phyloP scores from a whole-genome alignment of 768 basidiomycete species.

The Exidia glandulosa region DNA sequence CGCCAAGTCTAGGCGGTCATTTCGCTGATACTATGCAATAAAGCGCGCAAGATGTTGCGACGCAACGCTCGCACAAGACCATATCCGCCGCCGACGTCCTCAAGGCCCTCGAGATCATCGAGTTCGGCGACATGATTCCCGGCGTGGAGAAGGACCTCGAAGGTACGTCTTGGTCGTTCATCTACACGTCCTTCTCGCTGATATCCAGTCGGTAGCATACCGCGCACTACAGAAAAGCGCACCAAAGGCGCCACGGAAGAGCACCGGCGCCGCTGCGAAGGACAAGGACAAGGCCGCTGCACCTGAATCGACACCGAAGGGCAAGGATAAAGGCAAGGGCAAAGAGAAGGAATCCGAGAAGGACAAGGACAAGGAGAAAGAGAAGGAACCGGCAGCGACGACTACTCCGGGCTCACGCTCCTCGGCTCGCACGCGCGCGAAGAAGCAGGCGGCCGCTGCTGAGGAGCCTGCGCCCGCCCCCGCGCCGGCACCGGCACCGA shows the following conservation, averaged over 20 bases:
- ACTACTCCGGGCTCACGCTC: not conserved
- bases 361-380: not conserved
- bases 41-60: slow-evolving; percentile 82
- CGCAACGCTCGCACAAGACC: slow-evolving; percentile 76
- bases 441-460: not conserved
- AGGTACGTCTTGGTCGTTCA: not conserved
- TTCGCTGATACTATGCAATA: not conserved
- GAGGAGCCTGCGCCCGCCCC: not conserved
- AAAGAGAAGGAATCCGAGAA: slow-evolving; percentile 1
- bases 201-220: not conserved
- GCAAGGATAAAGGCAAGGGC: slow-evolving; percentile 1
- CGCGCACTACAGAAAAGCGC: slow-evolving; percentile 1
- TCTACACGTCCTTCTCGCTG: not conserved
- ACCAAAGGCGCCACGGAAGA: not conserved
- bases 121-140: slow-evolving; percentile 5
- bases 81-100: slow-evolving; percentile 86
- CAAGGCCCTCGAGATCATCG: slow-evolving; percentile 37
- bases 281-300: not conserved
- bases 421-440: not conserved
- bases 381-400: not conserved
- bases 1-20: not conserved
- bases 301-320: not conserved
- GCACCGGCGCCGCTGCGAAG: not conserved
- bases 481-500: not conserved
- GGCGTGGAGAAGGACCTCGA: slow-evolving; percentile 4